Base-by-base conservation (phyloP, 345 rosid genomes). In the Euphorbia pulcherrima region DNA sequence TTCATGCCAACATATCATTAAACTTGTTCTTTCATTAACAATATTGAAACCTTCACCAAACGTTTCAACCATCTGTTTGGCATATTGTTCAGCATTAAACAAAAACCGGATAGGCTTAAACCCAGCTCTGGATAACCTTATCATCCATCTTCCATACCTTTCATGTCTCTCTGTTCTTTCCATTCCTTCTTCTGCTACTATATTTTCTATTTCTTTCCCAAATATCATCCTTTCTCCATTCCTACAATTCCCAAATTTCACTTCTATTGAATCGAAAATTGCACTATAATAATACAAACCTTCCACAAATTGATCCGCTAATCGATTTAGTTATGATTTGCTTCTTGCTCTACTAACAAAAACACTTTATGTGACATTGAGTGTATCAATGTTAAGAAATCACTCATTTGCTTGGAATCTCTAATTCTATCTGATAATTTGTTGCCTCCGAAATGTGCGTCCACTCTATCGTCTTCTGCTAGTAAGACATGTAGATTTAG, bases 1-100 rank as follows among this genome's bases (percentile, higher is more conserved):
- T 12, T 80, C 87, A 63, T 81, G 78, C 91, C 91, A 87, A 63
- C 86, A 87, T 57, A 83, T 83, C 82, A 76, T 84, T 66, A 76
- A 64, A 27, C 87, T 73, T 10, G 75, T 53, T 48, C 78, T 80
- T 70, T 81, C 83, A 8, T 64, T 64, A 10, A 76, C 58, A 53
- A 78, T 73, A 68, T 79, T 86, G 62, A 70, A 81, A 7, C 88
- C 87, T 62, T 60, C 70, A 0, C 79, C 82, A 62, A 37, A 75
- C 2, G 70, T 48, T 56, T 78, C 83, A 28, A 71, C 75, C 44
- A 76, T 68, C 65, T 64, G 76, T 71, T 78, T 72, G 24, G 67
- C 69, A 51, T 80, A 77, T 53, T 76, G 67, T 9, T 37, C n/a
- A 10, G 72, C 65, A 37, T 68, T 51, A 8, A 13, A 52, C 83